Percentiles rank a stretch among this genome's conserved stretches.
These are phyloP conservation scores for Bimuria novae-zelandiae DNA, from an alignment of 2,329 filamentous ascomycete species.

Conservation along the genomic window DNA sequence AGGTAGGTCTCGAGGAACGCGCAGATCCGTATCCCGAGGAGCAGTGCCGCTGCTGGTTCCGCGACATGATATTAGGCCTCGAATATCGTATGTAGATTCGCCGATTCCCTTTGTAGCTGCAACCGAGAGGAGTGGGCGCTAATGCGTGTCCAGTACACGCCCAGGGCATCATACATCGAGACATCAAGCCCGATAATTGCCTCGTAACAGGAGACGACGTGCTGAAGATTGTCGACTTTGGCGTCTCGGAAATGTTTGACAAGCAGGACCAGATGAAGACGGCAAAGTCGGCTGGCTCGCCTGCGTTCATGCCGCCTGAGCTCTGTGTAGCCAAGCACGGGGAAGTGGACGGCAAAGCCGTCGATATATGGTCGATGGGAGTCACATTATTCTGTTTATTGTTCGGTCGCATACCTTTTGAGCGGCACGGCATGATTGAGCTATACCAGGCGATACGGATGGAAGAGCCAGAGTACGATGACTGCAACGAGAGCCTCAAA, in stretches of 20 bases:
- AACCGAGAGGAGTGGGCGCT: no score
- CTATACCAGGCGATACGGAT: slow-evolving; percentile 86
- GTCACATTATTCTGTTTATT: slow-evolving; percentile 90
- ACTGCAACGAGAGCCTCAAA: slow-evolving; percentile 68
- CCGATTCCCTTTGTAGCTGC: not conserved
- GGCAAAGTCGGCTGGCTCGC: slow-evolving; percentile 90
- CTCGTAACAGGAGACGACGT: slow-evolving; percentile 87
- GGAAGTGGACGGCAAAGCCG: slow-evolving; percentile 83
- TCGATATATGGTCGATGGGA: slow-evolving; percentile 99
- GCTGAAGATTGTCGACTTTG: slow-evolving; percentile 97
- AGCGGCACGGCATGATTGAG: slow-evolving; percentile 76
- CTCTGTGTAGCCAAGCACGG: slow-evolving; percentile 86
- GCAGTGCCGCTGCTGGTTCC: slow-evolving; percentile 86
- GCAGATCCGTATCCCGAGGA: slow-evolving; percentile 84
- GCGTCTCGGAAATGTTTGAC: slow-evolving; percentile 98
- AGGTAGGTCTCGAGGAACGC: slow-evolving; percentile 82
- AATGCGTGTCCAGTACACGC: slow-evolving; percentile 70
- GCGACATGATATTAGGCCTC: slow-evolving; percentile 90
- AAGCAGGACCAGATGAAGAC: slow-evolving; percentile 87
- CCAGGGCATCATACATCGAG: slow-evolving; percentile 91
- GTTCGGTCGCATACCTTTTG: slow-evolving; percentile 88
- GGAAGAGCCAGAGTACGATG: slow-evolving; percentile 66
- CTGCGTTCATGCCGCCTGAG: slow-evolving; percentile 92
- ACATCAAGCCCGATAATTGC: slow-evolving; percentile 98
- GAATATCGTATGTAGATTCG: slow-evolving; percentile 73